phyloP scores from a whole-genome alignment of 1,284 basidiomycete species.

The Melampsora americana region DNA sequence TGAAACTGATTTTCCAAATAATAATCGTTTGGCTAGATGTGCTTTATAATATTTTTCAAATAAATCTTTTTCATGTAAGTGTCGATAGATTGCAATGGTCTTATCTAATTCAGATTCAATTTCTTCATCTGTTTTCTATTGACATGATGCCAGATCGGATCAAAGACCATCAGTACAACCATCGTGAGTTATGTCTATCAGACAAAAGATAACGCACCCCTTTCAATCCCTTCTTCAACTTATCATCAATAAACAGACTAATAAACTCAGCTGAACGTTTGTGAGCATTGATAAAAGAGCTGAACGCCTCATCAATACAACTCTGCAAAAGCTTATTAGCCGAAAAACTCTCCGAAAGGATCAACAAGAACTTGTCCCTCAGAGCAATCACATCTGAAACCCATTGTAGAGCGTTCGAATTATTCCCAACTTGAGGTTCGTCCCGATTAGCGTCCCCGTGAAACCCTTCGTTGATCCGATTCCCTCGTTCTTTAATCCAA shows the following conservation, averaged over 20 bases:
- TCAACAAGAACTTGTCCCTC: constrained; percentile 81
- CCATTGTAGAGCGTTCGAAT: constrained; percentile 75
- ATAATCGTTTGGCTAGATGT: constrained; percentile 86
- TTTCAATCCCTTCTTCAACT: constrained; percentile 91
- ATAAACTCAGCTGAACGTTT: constrained; percentile 87
- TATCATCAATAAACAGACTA: constrained; percentile 94
- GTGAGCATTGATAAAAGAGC: constrained; percentile 85
- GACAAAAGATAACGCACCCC: constrained; percentile 66
- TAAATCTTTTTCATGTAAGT: constrained; percentile 89
- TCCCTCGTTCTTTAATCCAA: constrained; percentile 73
- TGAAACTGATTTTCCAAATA: constrained; percentile 80
- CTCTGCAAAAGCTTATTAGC: constrained; percentile 77
- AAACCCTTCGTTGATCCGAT: constrained; percentile 67
- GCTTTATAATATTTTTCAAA: constrained; percentile 98
- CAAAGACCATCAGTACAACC: not conserved
- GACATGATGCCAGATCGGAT: constrained; percentile 16
- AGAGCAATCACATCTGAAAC: constrained; percentile 86
- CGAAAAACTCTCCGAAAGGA: constrained; percentile 71
- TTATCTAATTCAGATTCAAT: constrained; percentile 86
- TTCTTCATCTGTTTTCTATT: constrained; percentile 87
- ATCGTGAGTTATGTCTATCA: too few species aligned
- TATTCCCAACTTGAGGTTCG: constrained; percentile 36
- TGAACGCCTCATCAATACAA: constrained; percentile 86
- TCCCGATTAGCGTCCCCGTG: constrained; percentile 46
- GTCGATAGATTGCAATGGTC: constrained; percentile 93